These are phyloP conservation scores for Priceomyces fermenticarens DNA, from an alignment of 805 yeast genomes.

Conservation along the genomic window DNA sequence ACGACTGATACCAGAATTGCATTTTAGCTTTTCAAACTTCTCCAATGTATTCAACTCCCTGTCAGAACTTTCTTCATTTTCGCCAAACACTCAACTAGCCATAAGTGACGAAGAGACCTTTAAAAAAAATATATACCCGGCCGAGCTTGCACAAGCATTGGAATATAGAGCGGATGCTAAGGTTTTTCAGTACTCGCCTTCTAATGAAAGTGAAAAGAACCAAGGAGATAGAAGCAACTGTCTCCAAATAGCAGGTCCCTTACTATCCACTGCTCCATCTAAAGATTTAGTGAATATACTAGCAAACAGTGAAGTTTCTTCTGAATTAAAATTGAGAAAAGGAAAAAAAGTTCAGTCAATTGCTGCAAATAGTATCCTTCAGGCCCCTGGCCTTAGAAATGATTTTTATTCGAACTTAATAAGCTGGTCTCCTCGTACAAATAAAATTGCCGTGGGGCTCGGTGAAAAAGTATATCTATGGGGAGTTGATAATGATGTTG, in stretches of 20 bases:
- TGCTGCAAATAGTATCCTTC: conserved; percentile 14
- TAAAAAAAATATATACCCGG: conserved; percentile 20
- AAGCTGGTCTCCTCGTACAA: conserved; percentile 60
- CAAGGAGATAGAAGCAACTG: conserved; percentile 3
- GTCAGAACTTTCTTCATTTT: no score
- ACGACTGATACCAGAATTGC: no score
- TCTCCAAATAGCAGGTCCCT: conserved; percentile 15
- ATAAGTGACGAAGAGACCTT: no score
- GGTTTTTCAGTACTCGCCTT: conserved; percentile 33
- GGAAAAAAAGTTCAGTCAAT: conserved; percentile 3
- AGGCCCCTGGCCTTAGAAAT: conserved; percentile 67
- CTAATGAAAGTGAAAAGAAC: no score
- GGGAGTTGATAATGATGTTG: conserved; percentile 45
- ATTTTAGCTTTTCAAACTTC: no score
- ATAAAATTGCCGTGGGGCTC: conserved; percentile 64
- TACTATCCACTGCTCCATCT: conserved; percentile 10
- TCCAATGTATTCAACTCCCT: no score
- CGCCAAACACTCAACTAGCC: no score
- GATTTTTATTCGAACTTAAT: conserved; percentile 77
- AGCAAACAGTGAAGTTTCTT: conserved; percentile 3
- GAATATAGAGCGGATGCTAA: conserved; percentile 40
- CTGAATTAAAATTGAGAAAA: not conserved
- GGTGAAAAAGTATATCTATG: conserved; percentile 59
- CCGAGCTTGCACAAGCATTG: conserved; percentile 48
- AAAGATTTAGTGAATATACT: conserved; percentile 8